Base-by-base conservation (phyloP, 257 asterid species). In the Nicotiana otophora region DNA sequence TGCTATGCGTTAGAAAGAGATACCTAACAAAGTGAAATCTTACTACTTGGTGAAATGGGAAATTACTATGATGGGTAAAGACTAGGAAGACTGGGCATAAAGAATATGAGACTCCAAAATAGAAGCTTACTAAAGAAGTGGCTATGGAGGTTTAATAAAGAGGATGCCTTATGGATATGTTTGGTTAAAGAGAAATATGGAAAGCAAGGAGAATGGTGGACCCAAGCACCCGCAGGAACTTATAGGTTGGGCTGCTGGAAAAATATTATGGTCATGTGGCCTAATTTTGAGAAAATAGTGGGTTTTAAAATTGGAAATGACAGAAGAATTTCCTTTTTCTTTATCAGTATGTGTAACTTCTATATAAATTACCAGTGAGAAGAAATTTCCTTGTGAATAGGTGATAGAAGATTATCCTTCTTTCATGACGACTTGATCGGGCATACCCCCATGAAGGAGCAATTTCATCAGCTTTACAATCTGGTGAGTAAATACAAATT, bases 101-200 rank as follows among this genome's bases (percentile, higher is more conserved):
- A 70, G 60, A 74, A 74, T 48, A 46, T 72, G 78, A 72, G 61
- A 72, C 20, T 72, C 80, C 61, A 74, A 74, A 74, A 74, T 48
- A 74, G 39, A 74, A 26, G 62, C 61, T 48, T 74, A 19, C 62
- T 26, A 26, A 48, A 46, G 80, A 74, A 48, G 42, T 74, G 62
- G 26, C 23, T 72, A 48, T 26, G 26, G 39, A 48, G 79, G 62
- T 26, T 74, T 57, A 74, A 53, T 74, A 74, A 48, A 74, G 51
- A 74, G 62, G 7, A 23, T 74, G 51, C 80, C 62, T 72, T 20
- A 9, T 74, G 39, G 61, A 48, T 46, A 48, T 74, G 62, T 74
- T 48, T 74, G 62, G 26, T 48, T 17, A 74, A 26, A 48, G 80
- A 70, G 63, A 63, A 74, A 26, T 23, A 74, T 48, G 23, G 23